Evolutionary conservation across 164 flowering plant species (phyloP), one percentile per base, ranked within the genome.

Genomic region (Stephania yunnanensis): DNA sequence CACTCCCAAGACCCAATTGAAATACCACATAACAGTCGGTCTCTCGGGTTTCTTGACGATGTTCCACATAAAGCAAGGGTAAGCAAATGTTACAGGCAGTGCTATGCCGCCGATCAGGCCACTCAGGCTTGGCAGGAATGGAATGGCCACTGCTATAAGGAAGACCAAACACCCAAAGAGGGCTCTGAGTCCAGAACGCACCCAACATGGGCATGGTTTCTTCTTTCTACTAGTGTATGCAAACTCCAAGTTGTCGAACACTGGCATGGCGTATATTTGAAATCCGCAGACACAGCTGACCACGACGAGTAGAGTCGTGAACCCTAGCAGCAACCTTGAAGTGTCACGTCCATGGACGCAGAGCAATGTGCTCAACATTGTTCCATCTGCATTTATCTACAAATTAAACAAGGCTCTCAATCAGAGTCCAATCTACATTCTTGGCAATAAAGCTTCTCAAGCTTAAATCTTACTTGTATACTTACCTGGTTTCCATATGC

Each of bases 1-100:
- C 0, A 80, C 3, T 1, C 94, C 93, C 1, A 93, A 70, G 1
- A 75, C 85, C 93, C 88, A 85, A 50, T 93, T 89, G 0, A 90
- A 11, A 71, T 80, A 87, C 93, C 96, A 90, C 46, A 76, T 76
- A 22, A 76, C 78, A 10, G 87, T 66, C 65, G 73, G 82, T 48
- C 10, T 69, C 80, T 87, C 76, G 0, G 93, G 94, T 71, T 87
- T 90, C 87, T 86, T 91, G 11, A 89, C 70, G 71, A 80, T 69
- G n/a, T 87, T 76, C 92, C 94, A 93, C 91, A 93, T 91, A 81
- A 90, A 90, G 81, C 98, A 93, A 9, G 98, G 98, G 48, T 89
- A 89, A 6, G 88, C 91, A 31, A 91, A 80, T 3, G 95, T 91
- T 45, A 93, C 83, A 0, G 98, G 94, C 72, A 90, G 82, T 0